These are phyloP conservation scores for Trametes sp. DNA, from an alignment of 1,284 basidiomycete genomes.

Conservation along the genomic window DNA sequence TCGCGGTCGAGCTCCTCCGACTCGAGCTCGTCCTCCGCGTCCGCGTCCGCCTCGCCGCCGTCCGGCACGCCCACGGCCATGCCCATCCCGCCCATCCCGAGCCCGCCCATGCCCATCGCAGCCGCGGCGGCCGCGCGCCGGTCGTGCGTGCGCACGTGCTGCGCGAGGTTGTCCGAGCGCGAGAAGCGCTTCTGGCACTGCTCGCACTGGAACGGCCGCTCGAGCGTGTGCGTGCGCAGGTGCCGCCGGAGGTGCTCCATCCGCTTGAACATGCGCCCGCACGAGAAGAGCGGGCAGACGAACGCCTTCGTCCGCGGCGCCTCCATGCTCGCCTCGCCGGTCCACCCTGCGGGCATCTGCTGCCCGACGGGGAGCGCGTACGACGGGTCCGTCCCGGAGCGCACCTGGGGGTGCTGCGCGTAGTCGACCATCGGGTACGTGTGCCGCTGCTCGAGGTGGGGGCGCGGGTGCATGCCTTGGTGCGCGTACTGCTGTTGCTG, in stretches of 20 bases:
- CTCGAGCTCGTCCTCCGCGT: conserved; percentile 41
- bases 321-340: conserved; percentile 16
- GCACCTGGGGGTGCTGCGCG: conserved; percentile 21
- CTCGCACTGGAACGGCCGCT: conserved; percentile 80
- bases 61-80: conserved; percentile 31
- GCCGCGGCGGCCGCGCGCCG: conserved; percentile 44
- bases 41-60: conserved; percentile 39
- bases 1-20: conserved; percentile 33
- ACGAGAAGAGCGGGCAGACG: conserved; percentile 82
- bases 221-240: conserved; percentile 89
- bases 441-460: conserved; percentile 36
- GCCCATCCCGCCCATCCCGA: conserved; percentile 38
- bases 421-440: conserved; percentile 34
- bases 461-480: conserved; percentile 20
- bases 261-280: conserved; percentile 86
- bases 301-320: conserved; percentile 65
- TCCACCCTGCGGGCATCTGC: conserved; percentile 14
- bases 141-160: conserved; percentile 83
- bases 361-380: conserved; percentile 17
- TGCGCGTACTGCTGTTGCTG: conserved; percentile 12
- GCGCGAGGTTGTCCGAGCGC: conserved; percentile 84
- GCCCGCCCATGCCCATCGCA: conserved; percentile 31
- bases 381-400: conserved; percentile 35
- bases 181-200: conserved; percentile 83
- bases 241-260: conserved; percentile 91